These are phyloP conservation scores for Pulicaria dysenterica DNA, from an alignment of 129 eudicot genomes.

Conservation along the genomic window DNA sequence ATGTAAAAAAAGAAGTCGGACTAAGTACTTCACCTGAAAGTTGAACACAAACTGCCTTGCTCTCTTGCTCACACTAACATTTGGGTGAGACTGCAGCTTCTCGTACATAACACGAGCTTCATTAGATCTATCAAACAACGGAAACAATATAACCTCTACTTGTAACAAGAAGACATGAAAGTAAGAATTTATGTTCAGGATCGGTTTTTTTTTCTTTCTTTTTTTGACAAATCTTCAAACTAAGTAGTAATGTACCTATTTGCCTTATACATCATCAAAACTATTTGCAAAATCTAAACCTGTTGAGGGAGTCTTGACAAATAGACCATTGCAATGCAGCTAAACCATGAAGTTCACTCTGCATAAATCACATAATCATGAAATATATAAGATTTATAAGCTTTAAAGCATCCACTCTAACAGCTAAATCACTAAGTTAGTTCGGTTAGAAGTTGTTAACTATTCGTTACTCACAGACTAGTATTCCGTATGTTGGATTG, in stretches of 20 bases:
- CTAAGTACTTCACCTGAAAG: conserved; percentile 64
- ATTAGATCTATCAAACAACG: too few relatives aligned
- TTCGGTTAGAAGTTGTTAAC: not conserved
- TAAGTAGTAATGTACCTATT: not conserved
- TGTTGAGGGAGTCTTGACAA: conserved; percentile 84
- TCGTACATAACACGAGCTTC: too few relatives aligned
- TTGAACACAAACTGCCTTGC: conserved; percentile 66
- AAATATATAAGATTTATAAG: not conserved
- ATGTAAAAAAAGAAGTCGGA: not conserved
- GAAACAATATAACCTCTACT: too few relatives aligned
- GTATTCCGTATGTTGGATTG: not conserved
- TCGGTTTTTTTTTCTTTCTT: too few relatives aligned
- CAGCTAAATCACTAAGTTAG: not conserved
- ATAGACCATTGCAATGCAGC: conserved; percentile 98
- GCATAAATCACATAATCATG: too few relatives aligned
- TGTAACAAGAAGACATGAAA: too few relatives aligned
- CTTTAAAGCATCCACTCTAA: conserved; percentile 2
- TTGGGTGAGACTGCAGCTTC: too few relatives aligned
- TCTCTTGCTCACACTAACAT: too few relatives aligned
- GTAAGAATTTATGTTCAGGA: too few relatives aligned
- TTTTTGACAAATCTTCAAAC: not conserved
- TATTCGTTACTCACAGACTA: not conserved
- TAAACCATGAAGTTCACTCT: too few relatives aligned
- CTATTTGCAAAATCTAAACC: conserved; percentile 43
- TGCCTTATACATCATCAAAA: not conserved